Evolutionary conservation across 768 basidiomycete genomes (phyloP), one percentile per base, ranked within the genome.

Genomic region (Russula sp.): DNA sequence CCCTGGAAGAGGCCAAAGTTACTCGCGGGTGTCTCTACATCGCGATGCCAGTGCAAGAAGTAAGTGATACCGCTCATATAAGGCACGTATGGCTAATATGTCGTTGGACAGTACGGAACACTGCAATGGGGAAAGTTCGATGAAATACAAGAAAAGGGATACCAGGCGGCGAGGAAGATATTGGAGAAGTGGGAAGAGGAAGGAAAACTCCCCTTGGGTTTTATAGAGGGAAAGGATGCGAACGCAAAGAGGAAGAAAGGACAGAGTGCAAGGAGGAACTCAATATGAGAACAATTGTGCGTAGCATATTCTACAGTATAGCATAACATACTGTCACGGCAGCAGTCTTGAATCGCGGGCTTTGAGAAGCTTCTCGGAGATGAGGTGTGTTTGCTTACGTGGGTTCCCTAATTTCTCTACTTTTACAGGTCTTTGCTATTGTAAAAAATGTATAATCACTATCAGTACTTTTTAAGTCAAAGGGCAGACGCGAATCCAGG

Each of bases 1-100:
- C 93, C 1, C 78, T 98, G 7, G 94, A 97, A 73, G 94, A 96
- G 66, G 95, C 94, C n/a, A 98, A 98, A 74, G 82, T 84, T 6
- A 82, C 88, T 3, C 88, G 88, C 9, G 91, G 89, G 1, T 95
- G 93, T 71, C 76, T 98, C 50, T 98, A 99, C 71, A 86, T 97
- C 74, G 83, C 84, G 63, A 91, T 98, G 89, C 97, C 97, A 0
- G 95, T 99, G 13, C 92, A 97, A 66, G 85, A 91, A 76, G 91
- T 91, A 68, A 65, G 79, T 70, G 20, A 39, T 22, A 14, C 20
- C 27, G n/a, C 27, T 40, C 45, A 40, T 32, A 39, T 42, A 34
- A 3, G 32, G n/a, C 13, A 32, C 27, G 6, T 20, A n/a, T 13
- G 6, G 20, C 32, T 14, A 31, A 59, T 32, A 10, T 37, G 34